These are phyloP conservation scores for Porcisia hertigi DNA, from an alignment of 208 protist species.

Conservation along the genomic window DNA sequence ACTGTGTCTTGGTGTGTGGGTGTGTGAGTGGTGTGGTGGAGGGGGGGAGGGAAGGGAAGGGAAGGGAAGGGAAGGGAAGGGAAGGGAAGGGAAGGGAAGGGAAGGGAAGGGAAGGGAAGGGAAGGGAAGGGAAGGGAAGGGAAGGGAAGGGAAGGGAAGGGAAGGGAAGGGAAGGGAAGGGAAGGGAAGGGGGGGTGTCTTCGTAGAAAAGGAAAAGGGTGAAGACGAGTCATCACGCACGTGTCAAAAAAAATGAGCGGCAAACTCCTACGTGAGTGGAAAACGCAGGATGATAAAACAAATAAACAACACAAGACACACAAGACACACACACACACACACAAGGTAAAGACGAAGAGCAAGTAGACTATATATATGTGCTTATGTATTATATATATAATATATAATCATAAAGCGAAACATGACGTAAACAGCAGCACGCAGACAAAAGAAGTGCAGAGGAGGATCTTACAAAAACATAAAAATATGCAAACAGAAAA, in stretches of 20 bases:
- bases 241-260: background rate
- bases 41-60: too few relatives aligned
- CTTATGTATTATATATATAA: too few relatives aligned
- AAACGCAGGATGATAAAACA: background rate
- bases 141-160: background rate
- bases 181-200: background rate
- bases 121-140: too few relatives aligned
- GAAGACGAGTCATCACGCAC: conserved; percentile 2
- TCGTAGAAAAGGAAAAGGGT: background rate
- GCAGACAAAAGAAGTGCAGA: background rate
- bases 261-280: conserved; percentile 7
- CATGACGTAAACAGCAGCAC: background rate
- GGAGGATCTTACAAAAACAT: background rate
- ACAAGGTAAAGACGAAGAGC: too few relatives aligned
- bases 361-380: too few relatives aligned
- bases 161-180: background rate
- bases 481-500: conserved; percentile 8
- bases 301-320: too few relatives aligned
- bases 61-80: too few relatives aligned
- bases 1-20: too few relatives aligned
- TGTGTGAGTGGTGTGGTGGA: too few relatives aligned
- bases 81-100: too few relatives aligned
- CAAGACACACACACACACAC: conserved; percentile 10
- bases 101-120: too few relatives aligned
- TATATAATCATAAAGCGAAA: too few relatives aligned